phyloP scores from a whole-genome alignment of 768 basidiomycete genomes.

The Hirschioporus abietinus region DNA sequence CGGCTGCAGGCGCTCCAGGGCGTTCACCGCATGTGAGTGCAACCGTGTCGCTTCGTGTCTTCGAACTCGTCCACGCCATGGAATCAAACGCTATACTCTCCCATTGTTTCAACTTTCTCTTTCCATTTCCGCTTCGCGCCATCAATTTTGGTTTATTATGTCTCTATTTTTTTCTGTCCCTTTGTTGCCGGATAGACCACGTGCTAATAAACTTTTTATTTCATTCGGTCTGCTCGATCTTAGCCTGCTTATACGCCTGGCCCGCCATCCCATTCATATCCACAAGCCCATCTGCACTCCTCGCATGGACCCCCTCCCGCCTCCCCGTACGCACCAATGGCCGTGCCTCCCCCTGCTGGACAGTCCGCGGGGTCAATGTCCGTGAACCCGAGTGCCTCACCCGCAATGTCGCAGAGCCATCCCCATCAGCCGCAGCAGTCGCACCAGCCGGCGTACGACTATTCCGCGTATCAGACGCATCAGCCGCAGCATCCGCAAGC shows the following conservation, averaged over 20 bases:
- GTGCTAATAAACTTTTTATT: neutral
- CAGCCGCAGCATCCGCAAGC: too few relatives aligned
- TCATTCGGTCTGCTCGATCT: neutral
- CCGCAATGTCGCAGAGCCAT: neutral
- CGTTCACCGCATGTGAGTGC: slow-evolving; percentile 1
- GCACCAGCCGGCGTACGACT: neutral
- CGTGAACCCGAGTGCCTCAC: neutral
- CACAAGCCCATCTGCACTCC: neutral
- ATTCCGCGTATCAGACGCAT: neutral
- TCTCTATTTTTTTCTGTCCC: neutral
- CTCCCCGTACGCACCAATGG: neutral
- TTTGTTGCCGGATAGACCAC: neutral
- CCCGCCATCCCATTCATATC: neutral
- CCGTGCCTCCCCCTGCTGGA: neutral
- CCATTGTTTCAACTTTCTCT: neutral
- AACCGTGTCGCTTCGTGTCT: neutral
- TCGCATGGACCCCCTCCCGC: neutral
- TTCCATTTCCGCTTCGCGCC: neutral
- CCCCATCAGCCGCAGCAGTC: neutral
- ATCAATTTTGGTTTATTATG: neutral
- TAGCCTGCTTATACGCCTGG: neutral
- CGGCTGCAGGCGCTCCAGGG: neutral
- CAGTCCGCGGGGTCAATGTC: neutral
- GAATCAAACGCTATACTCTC: neutral
- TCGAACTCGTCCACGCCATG: neutral